Evolutionary conservation across 257 asterid genomes (phyloP), one percentile per base, ranked within the genome.

Genomic region (Leonotis leonurus): DNA sequence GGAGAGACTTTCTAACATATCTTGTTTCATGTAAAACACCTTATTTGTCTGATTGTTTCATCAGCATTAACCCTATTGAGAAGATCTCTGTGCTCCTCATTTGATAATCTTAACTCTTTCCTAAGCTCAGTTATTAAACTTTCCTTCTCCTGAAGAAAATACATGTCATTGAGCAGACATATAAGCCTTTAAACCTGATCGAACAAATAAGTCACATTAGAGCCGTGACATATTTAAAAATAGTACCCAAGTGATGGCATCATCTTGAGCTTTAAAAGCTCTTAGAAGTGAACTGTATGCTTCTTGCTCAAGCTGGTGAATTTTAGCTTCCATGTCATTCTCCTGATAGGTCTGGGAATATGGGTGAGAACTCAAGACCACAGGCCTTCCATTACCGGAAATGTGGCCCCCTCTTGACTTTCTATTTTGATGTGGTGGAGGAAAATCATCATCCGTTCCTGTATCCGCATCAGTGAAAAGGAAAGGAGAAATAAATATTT

Each of bases 371-470:
- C 77, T 79, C 72, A 86, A 69, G 40, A 69, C 77, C 26, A 84
- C 70, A 35, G 98, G 85, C 75, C 95, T 83, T 67, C 97, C 95
- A 75, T 86, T 92, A 33, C 91, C 90, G 33, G 87, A 75, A 48
- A 86, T 66, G n/a, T 86, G 90, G 21, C 85, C 93, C 39, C 96
- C 96, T 81, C 97, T 86, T 46, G 91, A 77, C 82, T 82, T 80
- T 78, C 96, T 86, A 80, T 78, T 92, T 76, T 83, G 95, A 73
- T 86, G 97, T 58, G 95, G 84, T 35, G 95, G 95, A 50, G 98
- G 98, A 56, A 88, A 83, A 77, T 88, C 98, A 74, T 92, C 96
- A 73, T 88, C 97, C 12, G 97, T 92, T 71, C 95, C 97, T 92
- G 91, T 61, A 81, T 58, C 33, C 70, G 33, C 48, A 62, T 43